Conservation (phyloP, 441 rosid species). For the Jatropha podagrica region DNA sequence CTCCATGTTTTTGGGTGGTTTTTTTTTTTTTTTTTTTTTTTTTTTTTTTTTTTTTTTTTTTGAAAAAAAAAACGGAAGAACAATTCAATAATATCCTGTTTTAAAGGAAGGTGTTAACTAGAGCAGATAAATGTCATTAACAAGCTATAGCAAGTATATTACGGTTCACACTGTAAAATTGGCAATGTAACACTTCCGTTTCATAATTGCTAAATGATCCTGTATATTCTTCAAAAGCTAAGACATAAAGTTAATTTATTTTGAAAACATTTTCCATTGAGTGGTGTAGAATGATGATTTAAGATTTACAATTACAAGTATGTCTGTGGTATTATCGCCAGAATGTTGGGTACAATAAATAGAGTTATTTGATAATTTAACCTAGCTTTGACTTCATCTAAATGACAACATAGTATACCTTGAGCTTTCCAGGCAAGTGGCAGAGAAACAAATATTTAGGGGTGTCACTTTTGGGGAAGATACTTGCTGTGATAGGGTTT, state of each 20-base stretch:
- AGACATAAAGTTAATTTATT: not conserved
- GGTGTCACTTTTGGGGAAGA: conserved; percentile 89
- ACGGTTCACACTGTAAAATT: not conserved
- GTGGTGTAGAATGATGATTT: not conserved
- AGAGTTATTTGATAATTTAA: not conserved
- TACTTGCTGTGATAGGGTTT: conserved; percentile 82
- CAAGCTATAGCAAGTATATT: not conserved
- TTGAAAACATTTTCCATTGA: not conserved
- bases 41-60: no score
- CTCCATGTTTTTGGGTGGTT: no score
- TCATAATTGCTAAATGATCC: not conserved
- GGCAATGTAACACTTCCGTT: not conserved
- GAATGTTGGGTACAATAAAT: not conserved
- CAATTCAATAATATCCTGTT: no score
- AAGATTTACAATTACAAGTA: not conserved
- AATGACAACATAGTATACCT: not conserved
- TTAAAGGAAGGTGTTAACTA: no score
- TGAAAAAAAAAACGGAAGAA: not conserved
- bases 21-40: no score
- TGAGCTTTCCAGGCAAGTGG: conserved; percentile 67
- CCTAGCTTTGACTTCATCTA: not conserved
- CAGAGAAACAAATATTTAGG: conserved; percentile 87
- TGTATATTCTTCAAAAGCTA: not conserved
- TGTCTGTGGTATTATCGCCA: not conserved
- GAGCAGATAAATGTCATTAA: not conserved